phyloP scores from a whole-genome alignment of 495 filamentous ascomycete genomes.

The Neurospora sp. region DNA sequence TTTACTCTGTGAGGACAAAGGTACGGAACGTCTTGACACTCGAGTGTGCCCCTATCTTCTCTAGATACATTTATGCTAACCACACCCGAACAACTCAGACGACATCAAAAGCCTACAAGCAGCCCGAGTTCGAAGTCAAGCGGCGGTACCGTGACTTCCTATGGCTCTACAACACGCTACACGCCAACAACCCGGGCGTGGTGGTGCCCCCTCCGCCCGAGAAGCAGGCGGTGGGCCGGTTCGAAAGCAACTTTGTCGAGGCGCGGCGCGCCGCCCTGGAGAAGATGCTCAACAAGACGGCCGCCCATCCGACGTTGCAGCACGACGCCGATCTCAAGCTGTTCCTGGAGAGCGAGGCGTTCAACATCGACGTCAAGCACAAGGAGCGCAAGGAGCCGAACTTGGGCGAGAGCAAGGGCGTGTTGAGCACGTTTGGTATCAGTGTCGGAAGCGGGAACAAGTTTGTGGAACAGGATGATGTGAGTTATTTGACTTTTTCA shows the following conservation, averaged over 20 bases:
- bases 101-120: conserved; percentile 88
- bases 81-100: conserved; percentile 44
- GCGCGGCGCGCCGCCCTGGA: conserved; percentile 81
- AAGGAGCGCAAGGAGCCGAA: conserved; percentile 86
- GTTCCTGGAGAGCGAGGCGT: conserved; percentile 90
- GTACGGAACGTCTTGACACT: conserved; percentile 34
- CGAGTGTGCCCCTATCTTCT: not conserved
- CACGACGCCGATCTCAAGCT: conserved; percentile 90
- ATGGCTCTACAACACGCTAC: conserved; percentile 91
- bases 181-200: conserved; percentile 88
- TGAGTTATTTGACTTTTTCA: conserved; percentile 35
- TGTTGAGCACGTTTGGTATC: conserved; percentile 77
- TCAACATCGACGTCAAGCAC: conserved; percentile 94
- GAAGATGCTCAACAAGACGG: conserved; percentile 94
- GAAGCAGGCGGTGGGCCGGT: conserved; percentile 93
- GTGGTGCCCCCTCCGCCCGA: conserved; percentile 94
- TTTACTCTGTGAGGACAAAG: conserved; percentile 90
- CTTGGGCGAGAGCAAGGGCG: conserved; percentile 82
- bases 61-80: not conserved
- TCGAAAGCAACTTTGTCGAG: conserved; percentile 95
- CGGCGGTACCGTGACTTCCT: conserved; percentile 93
- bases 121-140: conserved; percentile 81
- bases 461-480: conserved; percentile 96
- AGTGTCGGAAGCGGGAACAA: conserved; percentile 64
- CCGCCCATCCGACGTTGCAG: conserved; percentile 81